Conservation (phyloP, 73 alveolate species). For the Paramecium primaurelia region DNA sequence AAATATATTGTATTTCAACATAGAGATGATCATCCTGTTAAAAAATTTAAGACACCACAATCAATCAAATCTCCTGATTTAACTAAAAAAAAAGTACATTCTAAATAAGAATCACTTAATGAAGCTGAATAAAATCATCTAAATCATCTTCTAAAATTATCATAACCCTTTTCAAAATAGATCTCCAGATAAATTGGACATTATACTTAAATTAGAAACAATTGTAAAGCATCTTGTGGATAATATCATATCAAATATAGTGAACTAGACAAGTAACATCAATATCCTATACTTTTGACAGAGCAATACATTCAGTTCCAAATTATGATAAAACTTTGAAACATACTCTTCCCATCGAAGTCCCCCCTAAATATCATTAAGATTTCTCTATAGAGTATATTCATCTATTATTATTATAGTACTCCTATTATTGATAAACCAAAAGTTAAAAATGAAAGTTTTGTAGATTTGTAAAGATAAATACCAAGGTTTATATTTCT, state of each 20-base stretch:
- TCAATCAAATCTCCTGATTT: background rate
- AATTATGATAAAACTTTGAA: background rate
- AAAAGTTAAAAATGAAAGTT: background rate
- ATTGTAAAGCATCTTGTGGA: conserved; percentile 38
- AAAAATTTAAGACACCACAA: background rate
- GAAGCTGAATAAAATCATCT: background rate
- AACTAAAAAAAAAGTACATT: background rate
- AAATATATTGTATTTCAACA: conserved; percentile 47
- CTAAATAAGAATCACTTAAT: background rate
- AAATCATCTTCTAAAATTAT: background rate
- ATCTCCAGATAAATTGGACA: background rate
- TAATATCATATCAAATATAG: conserved; percentile 57
- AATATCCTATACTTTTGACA: background rate
- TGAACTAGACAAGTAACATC: conserved; percentile 44
- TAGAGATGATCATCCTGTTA: background rate
- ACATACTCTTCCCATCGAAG: background rate
- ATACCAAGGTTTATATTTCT: background rate
- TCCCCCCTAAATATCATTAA: background rate
- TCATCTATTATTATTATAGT: background rate
- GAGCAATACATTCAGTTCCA: background rate
- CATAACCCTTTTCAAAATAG: background rate
- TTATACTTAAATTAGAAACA: background rate
- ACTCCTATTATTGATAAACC: background rate
- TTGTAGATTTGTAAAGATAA: background rate
- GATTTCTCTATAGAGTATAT: background rate